These are phyloP conservation scores for Penicillium lagena DNA, from an alignment of 495 filamentous ascomycete species.

Conservation along the genomic window DNA sequence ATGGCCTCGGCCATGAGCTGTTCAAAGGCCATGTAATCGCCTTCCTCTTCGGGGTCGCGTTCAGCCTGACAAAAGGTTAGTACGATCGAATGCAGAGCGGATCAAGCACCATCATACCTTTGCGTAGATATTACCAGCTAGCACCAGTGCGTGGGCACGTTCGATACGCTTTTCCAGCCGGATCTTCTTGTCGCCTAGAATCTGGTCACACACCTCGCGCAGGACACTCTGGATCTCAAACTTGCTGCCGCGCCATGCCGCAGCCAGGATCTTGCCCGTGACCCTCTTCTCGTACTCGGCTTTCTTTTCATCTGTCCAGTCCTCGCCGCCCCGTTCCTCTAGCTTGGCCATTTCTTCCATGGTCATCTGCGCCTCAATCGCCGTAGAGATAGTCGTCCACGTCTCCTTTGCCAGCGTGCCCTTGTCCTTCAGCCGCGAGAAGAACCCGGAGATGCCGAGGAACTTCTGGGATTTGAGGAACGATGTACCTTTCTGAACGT, in stretches of 20 bases:
- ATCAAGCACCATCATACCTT: constrained; percentile 51
- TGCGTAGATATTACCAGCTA: constrained; percentile 80
- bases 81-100: background rate
- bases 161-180: constrained; percentile 79
- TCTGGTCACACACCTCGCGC: constrained; percentile 74
- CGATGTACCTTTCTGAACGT: constrained; percentile 77
- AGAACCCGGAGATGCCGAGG: constrained; percentile 92
- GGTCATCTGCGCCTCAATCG: constrained; percentile 96
- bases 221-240: constrained; percentile 97
- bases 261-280: constrained; percentile 97
- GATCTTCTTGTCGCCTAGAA: constrained; percentile 73
- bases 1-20: constrained; percentile 95
- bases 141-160: constrained; percentile 78
- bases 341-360: constrained; percentile 98
- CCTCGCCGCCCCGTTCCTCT: constrained; percentile 92
- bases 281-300: constrained; percentile 92
- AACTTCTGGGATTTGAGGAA: constrained; percentile 95
- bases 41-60: constrained; percentile 91
- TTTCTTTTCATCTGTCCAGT: constrained; percentile 98
- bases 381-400: constrained; percentile 93
- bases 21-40: constrained; percentile 98
- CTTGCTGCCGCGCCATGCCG: constrained; percentile 94
- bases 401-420: constrained; percentile 94
- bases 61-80: constrained; percentile 55
- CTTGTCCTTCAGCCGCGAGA: constrained; percentile 91